Base-by-base conservation (phyloP, 192 early-diverging fungal species). In the Backusella mclennaniae region DNA sequence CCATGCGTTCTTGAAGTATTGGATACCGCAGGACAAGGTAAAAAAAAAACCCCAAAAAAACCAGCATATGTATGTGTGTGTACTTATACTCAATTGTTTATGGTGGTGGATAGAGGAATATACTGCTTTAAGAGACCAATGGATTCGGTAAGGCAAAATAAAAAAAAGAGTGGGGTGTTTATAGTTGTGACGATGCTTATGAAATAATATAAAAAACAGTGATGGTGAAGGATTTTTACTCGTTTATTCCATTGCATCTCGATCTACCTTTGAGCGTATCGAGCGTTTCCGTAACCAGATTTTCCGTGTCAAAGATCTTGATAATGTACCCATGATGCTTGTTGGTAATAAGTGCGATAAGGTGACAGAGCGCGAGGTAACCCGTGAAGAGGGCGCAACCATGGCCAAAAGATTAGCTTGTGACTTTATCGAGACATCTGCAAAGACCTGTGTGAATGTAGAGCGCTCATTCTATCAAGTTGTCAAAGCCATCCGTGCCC, bases 1-100 rank as follows among this genome's bases (percentile, higher is more conserved):
- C 94, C 95, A 77, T 99, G 96, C 84, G 95, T 98, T 81, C 83
- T 99, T 23, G 96, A 99, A 84, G 94, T 99, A 80, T 87, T 99
- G 46, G 97, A 98, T 87, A 98, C 96, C 49, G 97, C 97, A 44
- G 97, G 96, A 41, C 91, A 94, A 80, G 84, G 84, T 84, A 72
- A 71, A 11, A 44, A 11, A 44, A 19, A 17, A 44, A n/a, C n/a
- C n/a, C n/a, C 5, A 17, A 49, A 19, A 38, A n/a, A 41, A 35
- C 29, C 11, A 11, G 33, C 11, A 39, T 39, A 39, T 39, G 11
- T 39, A 11, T 33, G 42, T 44, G 29, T 15, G 35, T 35, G 12
- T 9, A 12, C 6, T 35, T 12, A 31, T 38, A 6, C 19, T 23
- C n/a, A 35, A 42, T 33, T 21, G 53, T 63, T 63, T n/a, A 36